Evolutionary conservation across 345 rosid genomes (phyloP).

Genomic region (Ceriops decandra): DNA sequence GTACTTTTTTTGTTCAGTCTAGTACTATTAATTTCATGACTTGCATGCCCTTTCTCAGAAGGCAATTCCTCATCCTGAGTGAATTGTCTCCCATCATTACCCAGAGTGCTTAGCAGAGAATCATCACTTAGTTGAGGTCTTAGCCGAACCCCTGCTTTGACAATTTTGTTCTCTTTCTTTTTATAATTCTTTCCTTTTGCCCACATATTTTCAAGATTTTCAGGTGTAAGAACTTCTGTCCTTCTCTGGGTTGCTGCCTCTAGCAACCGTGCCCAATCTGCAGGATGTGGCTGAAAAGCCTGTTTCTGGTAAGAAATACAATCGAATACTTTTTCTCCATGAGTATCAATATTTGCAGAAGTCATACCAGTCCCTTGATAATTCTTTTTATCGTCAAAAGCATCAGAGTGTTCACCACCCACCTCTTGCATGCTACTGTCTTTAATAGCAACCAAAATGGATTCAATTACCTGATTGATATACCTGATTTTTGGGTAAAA

Average conservation of each 20-base stretch:
- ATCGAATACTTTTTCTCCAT: constrained; percentile 27
- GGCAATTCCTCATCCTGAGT: constrained; percentile 27
- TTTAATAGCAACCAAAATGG: constrained; percentile 50
- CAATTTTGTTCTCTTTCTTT: constrained; percentile 59
- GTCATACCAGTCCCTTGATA: constrained; percentile 35
- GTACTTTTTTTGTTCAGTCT: constrained; percentile 48
- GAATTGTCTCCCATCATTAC: constrained; percentile 16
- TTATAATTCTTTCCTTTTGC: constrained; percentile 90
- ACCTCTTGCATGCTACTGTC: constrained; percentile 40
- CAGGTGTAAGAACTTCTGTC: constrained; percentile 92
- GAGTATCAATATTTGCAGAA: constrained; percentile 31
- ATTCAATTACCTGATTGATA: constrained; percentile 85
- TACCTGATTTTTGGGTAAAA: constrained; percentile 42
- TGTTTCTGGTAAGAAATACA: constrained; percentile 30
- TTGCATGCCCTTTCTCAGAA: constrained; percentile 28
- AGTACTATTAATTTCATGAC: constrained; percentile 23
- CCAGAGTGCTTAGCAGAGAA: constrained; percentile 31
- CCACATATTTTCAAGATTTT: constrained; percentile 99
- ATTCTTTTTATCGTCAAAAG: background rate
- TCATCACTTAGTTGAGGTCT: constrained; percentile 39
- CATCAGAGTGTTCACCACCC: constrained; percentile 13
- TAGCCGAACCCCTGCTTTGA: constrained; percentile 28
- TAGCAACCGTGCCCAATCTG: constrained; percentile 77
- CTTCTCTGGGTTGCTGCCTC: constrained; percentile 90
- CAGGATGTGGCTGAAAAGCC: constrained; percentile 39